Evolutionary conservation across 176 grass and related monocot species (phyloP), one percentile per base, ranked within the genome.

Genomic region (Melocanna baccifera): DNA sequence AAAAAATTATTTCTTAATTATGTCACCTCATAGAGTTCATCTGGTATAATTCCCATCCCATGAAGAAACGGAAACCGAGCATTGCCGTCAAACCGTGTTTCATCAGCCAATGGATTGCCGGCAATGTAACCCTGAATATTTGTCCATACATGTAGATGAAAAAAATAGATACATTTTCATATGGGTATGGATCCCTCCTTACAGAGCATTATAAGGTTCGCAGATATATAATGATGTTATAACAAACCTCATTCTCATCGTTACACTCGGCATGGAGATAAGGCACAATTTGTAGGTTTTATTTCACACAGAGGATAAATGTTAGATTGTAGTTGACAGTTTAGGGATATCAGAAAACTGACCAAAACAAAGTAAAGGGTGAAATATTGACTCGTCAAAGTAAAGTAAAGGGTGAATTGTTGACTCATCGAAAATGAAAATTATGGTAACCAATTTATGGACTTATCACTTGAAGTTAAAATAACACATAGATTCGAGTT

Each of bases 11-110:
- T 18, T 41, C 62, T 13, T 23, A 15, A 25, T 39, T 32, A n/a
- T 42, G 39, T 48, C 69, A 92, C 91, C 87, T 92, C 67, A 58
- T 66, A 92, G 42, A 81, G 74, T 86, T 92, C 80, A 72, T 92
- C 79, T 25, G 83, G 79, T 48, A 92, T 92, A 18, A 92, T 74
- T 20, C 75, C 87, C 87, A 92, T 81, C 39, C 84, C 75, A 84
- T 89, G 87, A 66, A 71, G 72, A 83, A 72, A 92, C 0, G 68
- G 75, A 73, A 92, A 29, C 41, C 6, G 39, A 32, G 52, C 7
- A 16, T 85, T 69, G 80, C 63, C 0, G 41, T 62, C 75, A 19
- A 83, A 87, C 53, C n/a, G n/a, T n/a, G 16, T 5, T 5, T 4
- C 2, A 56, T 89, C 87, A 34, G 91, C 90, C 13, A 74, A 34